Base-by-base conservation (phyloP, 345 rosid genomes). In the Murraya paniculata region DNA sequence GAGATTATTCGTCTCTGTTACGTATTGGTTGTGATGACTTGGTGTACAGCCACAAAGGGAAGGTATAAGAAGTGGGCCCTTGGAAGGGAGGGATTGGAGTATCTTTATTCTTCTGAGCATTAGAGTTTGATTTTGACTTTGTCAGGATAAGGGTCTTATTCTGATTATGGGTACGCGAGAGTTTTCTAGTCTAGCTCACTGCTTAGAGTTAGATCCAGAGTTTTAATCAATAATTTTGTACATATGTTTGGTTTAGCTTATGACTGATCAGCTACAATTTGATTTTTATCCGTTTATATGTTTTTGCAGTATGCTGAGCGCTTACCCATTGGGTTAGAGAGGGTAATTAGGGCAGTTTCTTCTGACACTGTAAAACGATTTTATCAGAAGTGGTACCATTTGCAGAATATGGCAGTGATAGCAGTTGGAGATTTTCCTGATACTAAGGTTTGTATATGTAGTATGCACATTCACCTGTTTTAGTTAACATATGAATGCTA, bases 341-440 rank as follows among this genome's bases (percentile, higher is more conserved):
- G 89, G 74, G 97, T 95, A 74, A 95, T 95, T 76, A 89, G 92
- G 61, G 88, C 88, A 16, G 98, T 89, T 86, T 86, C 98, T 86
- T 79, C 92, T 74, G 88, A 91, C 73, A 87, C 91, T 30, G 94
- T 88, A 68, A 91, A 91, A 85, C 85, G 82, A 57, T 95, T 95
- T 80, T 95, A 95, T 80, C 81, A 70, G 72, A 91, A 91, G 82
- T 95, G 98, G 98, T 95, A 95, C 81, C 89, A 86, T 81, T 78
- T 93, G 75, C 86, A 88, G 71, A 87, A 95, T 77, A 95, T 95
- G 98, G 97, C 98, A 72, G 90, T 95, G 61, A 84, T 95, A 80
- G 98, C 97, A 58, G 95, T 95, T 86, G 98, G 98, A 75, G 98
- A 95, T 81, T 95, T 95, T 82, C 80, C 92, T 58, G 97, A 91